A percentile compares a stretch with the other conserved stretches of the same genome.
Conservation (phyloP, 2,329 filamentous ascomycete species). For the Ophiostoma novo-ulmi region DNA sequence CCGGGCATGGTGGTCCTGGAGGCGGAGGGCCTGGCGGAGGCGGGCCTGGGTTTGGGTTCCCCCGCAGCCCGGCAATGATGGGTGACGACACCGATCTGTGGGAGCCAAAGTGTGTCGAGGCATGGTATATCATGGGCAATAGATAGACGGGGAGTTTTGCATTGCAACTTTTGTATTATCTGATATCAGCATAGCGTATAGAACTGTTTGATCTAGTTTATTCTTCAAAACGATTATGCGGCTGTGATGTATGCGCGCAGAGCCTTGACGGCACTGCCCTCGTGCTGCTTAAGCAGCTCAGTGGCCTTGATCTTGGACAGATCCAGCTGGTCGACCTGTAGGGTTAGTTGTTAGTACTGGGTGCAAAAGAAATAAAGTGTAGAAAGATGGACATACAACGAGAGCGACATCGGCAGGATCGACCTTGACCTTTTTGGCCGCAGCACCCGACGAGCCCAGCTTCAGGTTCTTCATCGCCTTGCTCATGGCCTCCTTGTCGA, state of each 20-base stretch:
- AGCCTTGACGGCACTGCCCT: conserved; percentile 64
- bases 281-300: conserved; percentile 65
- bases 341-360: background rate
- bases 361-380: background rate
- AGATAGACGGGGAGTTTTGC: background rate
- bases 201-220: background rate
- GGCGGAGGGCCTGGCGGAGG: conserved; percentile 15
- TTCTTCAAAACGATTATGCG: conserved; percentile 8
- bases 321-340: conserved; percentile 64
- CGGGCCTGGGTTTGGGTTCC: conserved; percentile 18
- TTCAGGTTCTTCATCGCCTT: conserved; percentile 65
- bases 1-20: background rate
- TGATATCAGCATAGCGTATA: conserved; percentile 4
- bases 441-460: conserved; percentile 36
- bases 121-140: conserved; percentile 24
- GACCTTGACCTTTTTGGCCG: conserved; percentile 63
- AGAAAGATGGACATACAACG: conserved; percentile 47
- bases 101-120: conserved; percentile 32
- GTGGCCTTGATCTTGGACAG: conserved; percentile 66
- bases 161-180: background rate
- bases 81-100: conserved; percentile 32
- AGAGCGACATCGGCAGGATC: conserved; percentile 66
- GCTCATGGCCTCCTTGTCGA: conserved; percentile 64
- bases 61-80: conserved; percentile 29
- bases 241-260: conserved; percentile 52